Conservation (phyloP, 2,329 filamentous ascomycete genomes). For the Stagonosporopsis chrysanthemi region DNA sequence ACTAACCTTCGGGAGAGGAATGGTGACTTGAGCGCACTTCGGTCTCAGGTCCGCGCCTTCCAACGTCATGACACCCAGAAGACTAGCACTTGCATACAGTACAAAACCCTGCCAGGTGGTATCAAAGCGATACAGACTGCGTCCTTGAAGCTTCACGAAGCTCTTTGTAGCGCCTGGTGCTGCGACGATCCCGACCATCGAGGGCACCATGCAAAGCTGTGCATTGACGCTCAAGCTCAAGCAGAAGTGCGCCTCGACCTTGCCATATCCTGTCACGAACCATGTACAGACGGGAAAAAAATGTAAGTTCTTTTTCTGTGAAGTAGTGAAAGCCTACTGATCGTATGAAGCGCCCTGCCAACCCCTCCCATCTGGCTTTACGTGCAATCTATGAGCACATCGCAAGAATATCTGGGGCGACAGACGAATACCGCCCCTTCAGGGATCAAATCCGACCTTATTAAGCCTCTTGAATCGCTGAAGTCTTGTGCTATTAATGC, state of each 20-base stretch:
- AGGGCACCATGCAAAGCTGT: constrained; percentile 35
- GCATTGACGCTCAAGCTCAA: constrained; percentile 28
- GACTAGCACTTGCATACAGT: constrained; percentile 4
- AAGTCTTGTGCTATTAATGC: constrained; percentile 1
- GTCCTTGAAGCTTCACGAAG: constrained; percentile 34
- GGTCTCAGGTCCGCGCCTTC: constrained; percentile 27
- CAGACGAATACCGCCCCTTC: background rate
- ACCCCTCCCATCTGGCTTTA: constrained; percentile 36
- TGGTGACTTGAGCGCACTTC: constrained; percentile 27
- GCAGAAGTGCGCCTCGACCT: constrained; percentile 33
- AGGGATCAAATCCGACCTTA: too few species aligned
- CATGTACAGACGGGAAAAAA: background rate
- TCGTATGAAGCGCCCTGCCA: background rate
- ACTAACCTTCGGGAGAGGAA: constrained; percentile 27
- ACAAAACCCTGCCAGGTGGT: constrained; percentile 14
- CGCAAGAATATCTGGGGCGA: background rate
- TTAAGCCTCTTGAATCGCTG: background rate
- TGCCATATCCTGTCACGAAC: constrained; percentile 32
- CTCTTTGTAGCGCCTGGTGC: constrained; percentile 32
- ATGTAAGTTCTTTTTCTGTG: background rate
- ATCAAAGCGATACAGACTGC: constrained; percentile 22
- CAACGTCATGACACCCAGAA: constrained; percentile 16
- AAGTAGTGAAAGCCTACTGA: background rate
- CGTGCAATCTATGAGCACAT: constrained; percentile 31
- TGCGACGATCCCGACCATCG: constrained; percentile 28